These are phyloP conservation scores for Immersiella caudata DNA, from an alignment of 495 filamentous ascomycete genomes.

Conservation along the genomic window DNA sequence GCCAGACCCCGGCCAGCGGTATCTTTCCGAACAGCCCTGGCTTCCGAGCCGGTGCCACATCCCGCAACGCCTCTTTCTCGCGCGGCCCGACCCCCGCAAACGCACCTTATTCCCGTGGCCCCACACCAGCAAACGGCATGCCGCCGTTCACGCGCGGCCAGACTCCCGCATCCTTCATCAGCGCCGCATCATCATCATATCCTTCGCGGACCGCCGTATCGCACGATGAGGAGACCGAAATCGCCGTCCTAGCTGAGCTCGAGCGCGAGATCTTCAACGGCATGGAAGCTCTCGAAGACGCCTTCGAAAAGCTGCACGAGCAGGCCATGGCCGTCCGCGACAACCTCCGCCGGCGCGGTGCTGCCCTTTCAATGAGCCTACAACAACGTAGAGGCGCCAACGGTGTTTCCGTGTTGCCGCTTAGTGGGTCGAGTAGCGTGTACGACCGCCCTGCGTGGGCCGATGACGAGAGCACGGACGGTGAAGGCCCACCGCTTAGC, in stretches of 20 bases:
- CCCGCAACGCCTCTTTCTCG: slow-evolving; percentile 36
- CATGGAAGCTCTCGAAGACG: slow-evolving; percentile 94
- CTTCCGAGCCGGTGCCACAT: not conserved
- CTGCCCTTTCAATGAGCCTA: slow-evolving; percentile 75
- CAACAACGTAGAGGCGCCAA: slow-evolving; percentile 63
- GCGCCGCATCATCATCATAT: slow-evolving; percentile 40
- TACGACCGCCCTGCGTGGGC: slow-evolving; percentile 51
- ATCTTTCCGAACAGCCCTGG: slow-evolving; percentile 40
- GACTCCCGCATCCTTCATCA: slow-evolving; percentile 53
- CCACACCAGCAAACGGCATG: slow-evolving; percentile 41
- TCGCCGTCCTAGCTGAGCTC: slow-evolving; percentile 83
- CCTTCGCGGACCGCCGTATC: slow-evolving; percentile 60
- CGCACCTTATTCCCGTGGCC: slow-evolving; percentile 42
- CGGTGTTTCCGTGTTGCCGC: slow-evolving; percentile 50
- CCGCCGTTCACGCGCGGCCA: slow-evolving; percentile 44
- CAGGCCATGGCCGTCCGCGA: slow-evolving; percentile 81
- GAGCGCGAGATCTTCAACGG: slow-evolving; percentile 90
- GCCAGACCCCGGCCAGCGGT: slow-evolving; percentile 54
- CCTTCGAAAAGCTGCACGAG: slow-evolving; percentile 87
- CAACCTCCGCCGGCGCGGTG: slow-evolving; percentile 74
- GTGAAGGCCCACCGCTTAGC: slow-evolving; percentile 51
- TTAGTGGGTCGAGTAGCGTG: slow-evolving; percentile 39
- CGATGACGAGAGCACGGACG: slow-evolving; percentile 48
- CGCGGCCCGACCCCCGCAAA: slow-evolving; percentile 40
- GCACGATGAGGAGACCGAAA: slow-evolving; percentile 92